phyloP scores from a whole-genome alignment of 2,329 filamentous ascomycete species.

The Pseudogymnoascus sp. region DNA sequence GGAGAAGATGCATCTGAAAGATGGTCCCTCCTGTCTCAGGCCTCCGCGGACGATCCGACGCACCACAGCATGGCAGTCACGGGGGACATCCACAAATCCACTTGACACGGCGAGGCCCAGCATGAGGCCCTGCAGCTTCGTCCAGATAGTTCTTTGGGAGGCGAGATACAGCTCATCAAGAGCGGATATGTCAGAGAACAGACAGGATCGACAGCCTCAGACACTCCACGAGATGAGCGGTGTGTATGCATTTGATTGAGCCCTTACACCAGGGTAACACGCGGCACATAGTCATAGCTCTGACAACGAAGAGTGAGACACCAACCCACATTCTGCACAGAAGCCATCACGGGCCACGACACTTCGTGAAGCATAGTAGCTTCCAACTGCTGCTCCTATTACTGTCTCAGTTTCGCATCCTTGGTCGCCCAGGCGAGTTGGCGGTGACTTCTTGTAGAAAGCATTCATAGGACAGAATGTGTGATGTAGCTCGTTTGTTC shows the following conservation, averaged over 20 bases:
- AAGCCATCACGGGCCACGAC: background rate
- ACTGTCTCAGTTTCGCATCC: background rate
- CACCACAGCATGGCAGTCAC: background rate
- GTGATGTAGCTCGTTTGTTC: background rate
- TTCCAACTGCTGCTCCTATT: background rate
- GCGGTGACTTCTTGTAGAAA: background rate
- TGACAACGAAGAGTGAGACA: background rate
- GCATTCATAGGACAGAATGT: background rate
- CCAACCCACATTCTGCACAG: background rate
- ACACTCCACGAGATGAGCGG: background rate
- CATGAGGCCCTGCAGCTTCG: background rate
- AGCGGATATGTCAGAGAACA: background rate
- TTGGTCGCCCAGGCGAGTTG: background rate
- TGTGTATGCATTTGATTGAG: background rate
- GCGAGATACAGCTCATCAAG: background rate
- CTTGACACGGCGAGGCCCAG: background rate
- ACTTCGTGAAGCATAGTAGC: no score
- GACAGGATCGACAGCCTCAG: background rate
- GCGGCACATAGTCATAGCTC: background rate
- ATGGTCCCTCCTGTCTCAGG: background rate
- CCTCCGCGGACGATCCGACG: background rate
- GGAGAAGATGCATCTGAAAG: background rate
- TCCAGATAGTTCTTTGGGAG: background rate
- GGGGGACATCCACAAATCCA: background rate
- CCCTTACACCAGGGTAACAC: background rate